Conservation (phyloP, 148 eudicot species). For the Silene uniflora region DNA sequence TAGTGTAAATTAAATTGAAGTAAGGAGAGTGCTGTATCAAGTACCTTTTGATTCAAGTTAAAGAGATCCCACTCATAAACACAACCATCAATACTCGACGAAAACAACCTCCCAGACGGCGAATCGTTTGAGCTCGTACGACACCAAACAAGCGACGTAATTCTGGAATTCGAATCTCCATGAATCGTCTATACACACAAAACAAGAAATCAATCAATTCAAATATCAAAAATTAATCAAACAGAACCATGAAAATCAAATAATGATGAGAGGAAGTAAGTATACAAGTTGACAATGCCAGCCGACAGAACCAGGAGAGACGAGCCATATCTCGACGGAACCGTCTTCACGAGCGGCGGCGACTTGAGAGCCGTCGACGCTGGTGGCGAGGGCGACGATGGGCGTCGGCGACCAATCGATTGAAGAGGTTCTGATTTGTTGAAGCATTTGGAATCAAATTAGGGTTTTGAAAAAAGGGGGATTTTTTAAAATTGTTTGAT, state of each 20-base stretch:
- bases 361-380: constrained; percentile 69
- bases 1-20: too few species aligned
- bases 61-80: constrained; percentile 89
- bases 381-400: constrained; percentile 71
- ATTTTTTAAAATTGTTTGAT: background rate
- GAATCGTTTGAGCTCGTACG: constrained; percentile 32
- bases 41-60: constrained; percentile 64
- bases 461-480: background rate
- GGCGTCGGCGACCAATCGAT: constrained; percentile 73
- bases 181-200: constrained; percentile 53
- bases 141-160: constrained; percentile 83
- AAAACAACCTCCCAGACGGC: constrained; percentile 58
- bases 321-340: constrained; percentile 92
- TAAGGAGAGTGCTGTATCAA: background rate
- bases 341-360: constrained; percentile 99
- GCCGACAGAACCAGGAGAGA: constrained; percentile 88
- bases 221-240: background rate
- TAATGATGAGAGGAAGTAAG: background rate
- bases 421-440: constrained; percentile 32
- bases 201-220: constrained; percentile 9
- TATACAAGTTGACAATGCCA: constrained; percentile 96
- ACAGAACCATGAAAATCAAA: background rate
- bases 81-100: constrained; percentile 81
- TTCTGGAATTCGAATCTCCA: constrained; percentile 58
- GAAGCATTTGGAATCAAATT: constrained; percentile 17